phyloP scores from a whole-genome alignment of 768 basidiomycete species.

The Mrakia hoshinonis region DNA sequence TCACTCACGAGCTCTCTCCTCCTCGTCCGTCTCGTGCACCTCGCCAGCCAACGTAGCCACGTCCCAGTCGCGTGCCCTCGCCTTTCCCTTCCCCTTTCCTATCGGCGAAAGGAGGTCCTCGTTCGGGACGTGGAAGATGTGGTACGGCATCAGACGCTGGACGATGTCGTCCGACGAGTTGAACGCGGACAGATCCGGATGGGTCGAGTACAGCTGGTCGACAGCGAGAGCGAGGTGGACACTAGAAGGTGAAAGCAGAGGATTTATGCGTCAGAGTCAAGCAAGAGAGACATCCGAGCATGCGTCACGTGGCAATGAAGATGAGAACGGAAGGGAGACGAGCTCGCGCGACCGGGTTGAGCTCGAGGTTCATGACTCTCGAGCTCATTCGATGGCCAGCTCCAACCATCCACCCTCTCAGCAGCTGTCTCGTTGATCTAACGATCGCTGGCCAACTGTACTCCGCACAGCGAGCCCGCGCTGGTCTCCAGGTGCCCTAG shows the following conservation, averaged over 20 bases:
- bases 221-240: slow-evolving; percentile 45
- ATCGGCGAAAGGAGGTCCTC: slow-evolving; percentile 49
- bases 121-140: slow-evolving; percentile 64
- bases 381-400: too few species aligned
- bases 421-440: too few species aligned
- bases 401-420: too few species aligned
- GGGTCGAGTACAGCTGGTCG: slow-evolving; percentile 55
- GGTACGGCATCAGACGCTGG: slow-evolving; percentile 67
- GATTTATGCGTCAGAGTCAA: not conserved
- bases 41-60: slow-evolving; percentile 46
- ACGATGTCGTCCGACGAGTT: slow-evolving; percentile 54
- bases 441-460: too few species aligned
- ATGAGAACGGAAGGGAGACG: too few species aligned
- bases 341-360: too few species aligned
- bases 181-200: slow-evolving; percentile 66
- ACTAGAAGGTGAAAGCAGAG: not conserved
- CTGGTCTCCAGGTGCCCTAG: too few species aligned
- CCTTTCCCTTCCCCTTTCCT: slow-evolving; percentile 61
- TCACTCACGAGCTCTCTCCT: slow-evolving; percentile 17
- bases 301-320: too few species aligned
- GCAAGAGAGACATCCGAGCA: too few species aligned
- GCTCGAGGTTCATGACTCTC: too few species aligned
- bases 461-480: not conserved
- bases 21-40: slow-evolving; percentile 47
- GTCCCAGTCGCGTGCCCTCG: slow-evolving; percentile 37